Conservation (phyloP, 768 basidiomycete species). For the Leccinellum luteum region DNA sequence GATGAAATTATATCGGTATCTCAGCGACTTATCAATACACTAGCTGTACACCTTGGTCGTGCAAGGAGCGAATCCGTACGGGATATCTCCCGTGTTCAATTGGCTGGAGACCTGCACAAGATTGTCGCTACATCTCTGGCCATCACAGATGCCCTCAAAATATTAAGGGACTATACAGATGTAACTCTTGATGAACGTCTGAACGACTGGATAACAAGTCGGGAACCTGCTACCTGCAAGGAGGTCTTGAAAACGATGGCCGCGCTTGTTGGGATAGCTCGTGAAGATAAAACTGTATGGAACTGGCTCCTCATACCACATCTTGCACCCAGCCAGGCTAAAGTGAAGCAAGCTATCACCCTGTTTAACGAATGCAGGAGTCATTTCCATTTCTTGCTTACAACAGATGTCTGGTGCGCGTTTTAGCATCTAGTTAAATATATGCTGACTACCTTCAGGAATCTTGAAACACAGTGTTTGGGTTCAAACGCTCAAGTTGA, state of each 20-base stretch:
- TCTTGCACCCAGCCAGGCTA: background rate
- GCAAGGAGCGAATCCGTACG: background rate
- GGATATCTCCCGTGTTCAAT: background rate
- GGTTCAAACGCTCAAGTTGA: background rate
- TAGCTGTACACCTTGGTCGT: background rate
- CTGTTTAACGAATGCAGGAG: background rate
- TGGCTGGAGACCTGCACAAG: background rate
- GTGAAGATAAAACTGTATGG: background rate
- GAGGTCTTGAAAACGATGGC: background rate
- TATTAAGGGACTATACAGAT: background rate
- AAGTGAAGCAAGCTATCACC: background rate
- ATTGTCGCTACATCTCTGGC: background rate
- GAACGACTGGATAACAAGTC: background rate
- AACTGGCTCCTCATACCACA: background rate
- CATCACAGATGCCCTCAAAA: background rate
- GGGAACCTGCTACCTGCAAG: background rate
- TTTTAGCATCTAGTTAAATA: background rate
- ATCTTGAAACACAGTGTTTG: background rate
- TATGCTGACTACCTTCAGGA: background rate
- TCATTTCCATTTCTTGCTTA: slow-evolving; percentile 1
- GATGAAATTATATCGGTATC: background rate
- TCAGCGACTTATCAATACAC: background rate
- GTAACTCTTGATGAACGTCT: background rate
- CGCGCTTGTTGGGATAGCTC: background rate
- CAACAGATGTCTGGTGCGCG: slow-evolving; percentile 2